phyloP scores from a whole-genome alignment of 2,329 filamentous ascomycete species.

The Clathrospora elynae region DNA sequence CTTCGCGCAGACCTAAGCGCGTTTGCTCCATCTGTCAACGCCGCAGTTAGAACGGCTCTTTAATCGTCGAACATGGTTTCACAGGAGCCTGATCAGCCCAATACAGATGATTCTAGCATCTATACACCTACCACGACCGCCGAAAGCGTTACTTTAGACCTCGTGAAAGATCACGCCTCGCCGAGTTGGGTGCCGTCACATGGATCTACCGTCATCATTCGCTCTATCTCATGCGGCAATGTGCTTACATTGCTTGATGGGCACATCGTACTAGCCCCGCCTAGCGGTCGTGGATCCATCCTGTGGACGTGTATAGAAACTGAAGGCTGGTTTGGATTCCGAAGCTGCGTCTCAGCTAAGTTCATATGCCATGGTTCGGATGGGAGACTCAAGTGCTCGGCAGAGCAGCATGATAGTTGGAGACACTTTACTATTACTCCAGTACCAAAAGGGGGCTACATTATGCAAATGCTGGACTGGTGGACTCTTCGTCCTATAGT shows the following conservation, averaged over 20 bases:
- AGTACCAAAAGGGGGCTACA: constrained; percentile 13
- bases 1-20: neutral
- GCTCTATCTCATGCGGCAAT: constrained; percentile 9
- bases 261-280: constrained; percentile 9
- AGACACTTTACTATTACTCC: constrained; percentile 14
- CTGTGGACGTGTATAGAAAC: constrained; percentile 12
- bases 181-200: constrained; percentile 6
- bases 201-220: constrained; percentile 12
- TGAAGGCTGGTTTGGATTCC: constrained; percentile 17
- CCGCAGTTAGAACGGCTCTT: neutral
- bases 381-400: constrained; percentile 11
- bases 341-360: constrained; percentile 4
- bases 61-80: constrained; percentile 1
- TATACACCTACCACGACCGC: constrained; percentile 5
- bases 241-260: constrained; percentile 16
- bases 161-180: neutral
- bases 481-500: constrained; percentile 15
- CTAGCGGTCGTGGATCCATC: constrained; percentile 9
- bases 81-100: neutral
- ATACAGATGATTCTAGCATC: constrained; percentile 4
- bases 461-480: constrained; percentile 23
- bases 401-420: constrained; percentile 2
- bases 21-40: neutral
- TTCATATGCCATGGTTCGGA: constrained; percentile 12
- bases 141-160: neutral